Percentiles rank a stretch among this genome's conserved stretches.
Evolutionary conservation across 139 green algal genomes (phyloP).

Genomic region (Picochlorum sp.): DNA sequence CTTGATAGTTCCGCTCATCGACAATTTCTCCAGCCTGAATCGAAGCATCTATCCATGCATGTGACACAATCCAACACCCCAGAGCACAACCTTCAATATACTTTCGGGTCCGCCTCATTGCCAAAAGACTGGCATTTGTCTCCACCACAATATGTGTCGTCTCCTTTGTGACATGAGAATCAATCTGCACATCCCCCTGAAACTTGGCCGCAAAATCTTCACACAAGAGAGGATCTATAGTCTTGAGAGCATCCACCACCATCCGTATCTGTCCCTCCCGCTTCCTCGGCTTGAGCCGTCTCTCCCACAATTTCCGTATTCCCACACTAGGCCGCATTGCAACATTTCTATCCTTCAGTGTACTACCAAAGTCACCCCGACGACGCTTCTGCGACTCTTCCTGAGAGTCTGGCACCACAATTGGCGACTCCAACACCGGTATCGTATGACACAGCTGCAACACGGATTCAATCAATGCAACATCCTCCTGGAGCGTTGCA

Average conservation of each 20-base stretch:
- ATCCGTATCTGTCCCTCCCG: neutral
- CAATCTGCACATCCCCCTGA: no score
- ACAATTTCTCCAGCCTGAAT: conserved; percentile 14
- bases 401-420: neutral
- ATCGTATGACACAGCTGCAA: conserved; percentile 20
- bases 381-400: neutral
- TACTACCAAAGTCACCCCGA: neutral
- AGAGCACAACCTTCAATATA: conserved; percentile 25
- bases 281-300: conserved; percentile 6
- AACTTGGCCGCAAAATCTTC: no score
- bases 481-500: conserved; percentile 7
- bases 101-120: conserved; percentile 16
- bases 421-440: neutral
- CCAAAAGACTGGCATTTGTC: conserved; percentile 8
- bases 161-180: neutral
- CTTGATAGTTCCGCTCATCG: conserved; percentile 22
- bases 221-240: neutral
- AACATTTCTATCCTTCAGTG: conserved; percentile 3
- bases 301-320: neutral
- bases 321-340: neutral
- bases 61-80: conserved; percentile 32
- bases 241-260: neutral
- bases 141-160: conserved; percentile 26
- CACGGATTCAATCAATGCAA: conserved; percentile 15
- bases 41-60: conserved; percentile 30